Percentiles rank a stretch among this genome's conserved stretches.
Evolutionary conservation across 1,284 basidiomycete species (phyloP).

Genomic region (Sanghuangporus baumii): DNA sequence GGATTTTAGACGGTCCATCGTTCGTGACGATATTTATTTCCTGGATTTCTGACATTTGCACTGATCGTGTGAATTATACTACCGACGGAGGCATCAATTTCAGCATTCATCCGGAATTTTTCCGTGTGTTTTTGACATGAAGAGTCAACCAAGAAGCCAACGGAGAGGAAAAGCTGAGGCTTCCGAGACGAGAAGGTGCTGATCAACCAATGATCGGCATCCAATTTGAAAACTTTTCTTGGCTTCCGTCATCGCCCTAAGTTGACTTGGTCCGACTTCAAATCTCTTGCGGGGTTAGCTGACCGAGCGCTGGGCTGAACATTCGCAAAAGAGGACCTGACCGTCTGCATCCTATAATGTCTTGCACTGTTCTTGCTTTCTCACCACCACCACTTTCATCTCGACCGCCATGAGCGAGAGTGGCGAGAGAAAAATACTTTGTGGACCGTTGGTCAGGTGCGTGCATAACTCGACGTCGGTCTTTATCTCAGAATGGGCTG

Average conservation of each 20-base stretch:
- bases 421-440: constrained; percentile 3
- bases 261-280: not conserved
- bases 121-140: too few relatives aligned
- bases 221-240: not conserved
- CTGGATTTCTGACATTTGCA: too few relatives aligned
- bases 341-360: not conserved
- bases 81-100: too few relatives aligned
- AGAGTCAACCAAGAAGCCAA: too few relatives aligned
- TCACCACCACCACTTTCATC: not conserved
- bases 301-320: not conserved
- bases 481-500: not conserved
- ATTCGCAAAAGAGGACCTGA: not conserved
- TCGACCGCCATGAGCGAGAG: not conserved
- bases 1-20: too few relatives aligned
- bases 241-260: not conserved
- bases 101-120: too few relatives aligned
- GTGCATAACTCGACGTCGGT: not conserved
- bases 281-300: not conserved
- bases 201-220: not conserved
- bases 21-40: too few relatives aligned
- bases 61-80: too few relatives aligned
- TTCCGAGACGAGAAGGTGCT: not conserved
- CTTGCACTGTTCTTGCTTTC: not conserved
- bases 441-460: constrained; percentile 19
- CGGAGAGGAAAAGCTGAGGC: not conserved